These are phyloP conservation scores for Phycomyces blakesleeanus DNA, from an alignment of 192 early-diverging fungal species.

Conservation along the genomic window DNA sequence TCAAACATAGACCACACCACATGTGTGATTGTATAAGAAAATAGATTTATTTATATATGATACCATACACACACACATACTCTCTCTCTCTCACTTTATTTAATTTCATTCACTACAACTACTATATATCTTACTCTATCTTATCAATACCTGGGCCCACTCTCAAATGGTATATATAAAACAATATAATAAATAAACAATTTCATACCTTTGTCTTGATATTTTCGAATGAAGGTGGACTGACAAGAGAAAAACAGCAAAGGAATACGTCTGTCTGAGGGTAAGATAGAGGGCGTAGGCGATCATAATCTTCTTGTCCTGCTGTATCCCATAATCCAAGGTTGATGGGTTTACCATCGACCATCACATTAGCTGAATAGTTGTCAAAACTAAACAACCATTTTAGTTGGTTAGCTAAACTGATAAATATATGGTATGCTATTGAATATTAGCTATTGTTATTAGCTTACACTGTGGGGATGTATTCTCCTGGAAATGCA, in stretches of 20 bases:
- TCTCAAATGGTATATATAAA: no score
- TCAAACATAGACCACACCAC: no score
- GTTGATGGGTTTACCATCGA: conserved; percentile 90
- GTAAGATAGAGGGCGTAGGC: conserved; percentile 86
- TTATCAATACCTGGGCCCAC: no score
- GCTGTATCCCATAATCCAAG: conserved; percentile 92
- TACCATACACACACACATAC: no score
- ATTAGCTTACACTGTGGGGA: conserved; percentile 91
- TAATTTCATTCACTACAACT: no score
- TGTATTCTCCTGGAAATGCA: conserved; percentile 99
- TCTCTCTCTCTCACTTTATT: no score
- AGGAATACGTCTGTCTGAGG: conserved; percentile 66
- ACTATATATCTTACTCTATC: no score
- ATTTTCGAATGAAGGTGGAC: conserved; percentile 30
- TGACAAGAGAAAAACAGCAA: conserved; percentile 27
- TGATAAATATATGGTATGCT: no score
- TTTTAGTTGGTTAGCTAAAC: no score
- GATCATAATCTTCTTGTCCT: conserved; percentile 93
- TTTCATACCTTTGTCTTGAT: conserved; percentile 27
- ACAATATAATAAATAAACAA: conserved; percentile 9
- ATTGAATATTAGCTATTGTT: neutral
- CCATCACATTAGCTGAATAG: conserved; percentile 94
- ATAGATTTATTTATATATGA: no score
- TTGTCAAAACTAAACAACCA: conserved; percentile 72
- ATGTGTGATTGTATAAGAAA: no score